Base-by-base conservation (phyloP, 139 green algal species). In the Tetradesmus lagerheimii region DNA sequence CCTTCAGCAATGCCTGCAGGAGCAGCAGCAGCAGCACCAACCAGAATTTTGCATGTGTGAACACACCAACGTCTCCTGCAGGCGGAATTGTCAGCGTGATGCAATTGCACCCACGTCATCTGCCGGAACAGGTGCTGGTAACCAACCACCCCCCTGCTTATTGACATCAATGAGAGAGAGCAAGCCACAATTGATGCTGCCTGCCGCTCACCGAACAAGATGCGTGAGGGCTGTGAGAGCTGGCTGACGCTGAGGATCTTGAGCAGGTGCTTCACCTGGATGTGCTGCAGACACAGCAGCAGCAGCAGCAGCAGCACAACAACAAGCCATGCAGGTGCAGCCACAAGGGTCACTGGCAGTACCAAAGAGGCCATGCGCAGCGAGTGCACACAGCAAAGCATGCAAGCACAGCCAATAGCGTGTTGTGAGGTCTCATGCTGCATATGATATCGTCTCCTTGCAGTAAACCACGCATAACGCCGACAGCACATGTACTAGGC, bases 241-340 rank as follows among this genome's bases (percentile, higher is more conserved):
- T 88, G 79, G 53, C 77, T 94, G 87, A 92, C 93, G 12, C 92
- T 85, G 39, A 98, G 86, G 23, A 94, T 91, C 31, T 92, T 91
- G 0, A 87, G 74, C 39, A 98, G 81, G 80, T 98, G 96, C 91
- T 96, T 96, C 20, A 96, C 78, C 41, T 94, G 91, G 25, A 97
- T 38, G 45, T 92, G 50, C 93, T 94, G 93, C 87, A 88, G 15
- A 4, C 31, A 76, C 43, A 76, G 11, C 14, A 77, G 77, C 76
- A 82, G 76, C 34, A 82, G 43, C 43, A 53, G 5, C 38, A 34
- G 41, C 39, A 84, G 31, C 71, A 37, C 29, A 4, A 20, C 20
- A 39, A 4, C 62, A 45, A 5, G 29, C 71, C 71, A 27, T 39
- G 71, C 3, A 41, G 14, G 71, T 29, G 12, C 34, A 87, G 20